Evolutionary conservation across 2,329 filamentous ascomycete genomes (phyloP).

Genomic region (Orbilia javanica): DNA sequence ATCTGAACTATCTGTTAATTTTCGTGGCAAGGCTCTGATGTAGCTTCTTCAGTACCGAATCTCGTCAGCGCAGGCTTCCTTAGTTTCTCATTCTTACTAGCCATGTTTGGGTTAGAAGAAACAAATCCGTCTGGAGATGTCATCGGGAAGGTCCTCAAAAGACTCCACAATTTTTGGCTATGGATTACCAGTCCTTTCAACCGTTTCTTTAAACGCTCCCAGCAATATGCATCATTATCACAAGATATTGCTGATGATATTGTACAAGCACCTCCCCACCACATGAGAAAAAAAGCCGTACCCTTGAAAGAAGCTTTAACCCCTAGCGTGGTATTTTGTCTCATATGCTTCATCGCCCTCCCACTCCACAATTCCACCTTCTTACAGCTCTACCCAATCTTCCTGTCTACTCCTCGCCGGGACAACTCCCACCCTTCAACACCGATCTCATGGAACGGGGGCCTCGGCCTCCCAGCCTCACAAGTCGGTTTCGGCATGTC

Average conservation of each 20-base stretch:
- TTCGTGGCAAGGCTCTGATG: not conserved
- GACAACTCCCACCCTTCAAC: slow-evolving; percentile 66
- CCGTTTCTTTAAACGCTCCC: slow-evolving; percentile 60
- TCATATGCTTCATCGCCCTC: slow-evolving; percentile 76
- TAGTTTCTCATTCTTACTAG: slow-evolving; percentile 54
- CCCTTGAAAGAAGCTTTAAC: slow-evolving; percentile 71
- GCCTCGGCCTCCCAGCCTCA: slow-evolving; percentile 78
- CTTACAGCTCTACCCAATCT: slow-evolving; percentile 81
- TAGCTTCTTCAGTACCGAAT: slow-evolving; percentile 67
- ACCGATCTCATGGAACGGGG: slow-evolving; percentile 76
- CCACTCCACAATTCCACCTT: slow-evolving; percentile 82
- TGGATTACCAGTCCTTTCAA: not conserved
- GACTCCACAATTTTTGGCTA: slow-evolving; percentile 1
- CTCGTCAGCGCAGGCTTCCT: slow-evolving; percentile 70
- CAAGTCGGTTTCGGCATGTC: slow-evolving; percentile 83
- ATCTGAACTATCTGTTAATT: not conserved
- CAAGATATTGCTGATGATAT: slow-evolving; percentile 44
- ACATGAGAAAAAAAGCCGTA: slow-evolving; percentile 61
- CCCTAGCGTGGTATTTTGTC: slow-evolving; percentile 70
- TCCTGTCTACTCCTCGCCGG: slow-evolving; percentile 78
- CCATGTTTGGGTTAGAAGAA: slow-evolving; percentile 31
- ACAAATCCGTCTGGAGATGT: slow-evolving; percentile 55
- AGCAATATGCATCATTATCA: slow-evolving; percentile 62
- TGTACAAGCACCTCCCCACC: slow-evolving; percentile 15
- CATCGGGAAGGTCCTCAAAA: slow-evolving; percentile 1